phyloP scores from a whole-genome alignment of 2,329 filamentous ascomycete genomes.

The Penicillium sclerotiorum region DNA sequence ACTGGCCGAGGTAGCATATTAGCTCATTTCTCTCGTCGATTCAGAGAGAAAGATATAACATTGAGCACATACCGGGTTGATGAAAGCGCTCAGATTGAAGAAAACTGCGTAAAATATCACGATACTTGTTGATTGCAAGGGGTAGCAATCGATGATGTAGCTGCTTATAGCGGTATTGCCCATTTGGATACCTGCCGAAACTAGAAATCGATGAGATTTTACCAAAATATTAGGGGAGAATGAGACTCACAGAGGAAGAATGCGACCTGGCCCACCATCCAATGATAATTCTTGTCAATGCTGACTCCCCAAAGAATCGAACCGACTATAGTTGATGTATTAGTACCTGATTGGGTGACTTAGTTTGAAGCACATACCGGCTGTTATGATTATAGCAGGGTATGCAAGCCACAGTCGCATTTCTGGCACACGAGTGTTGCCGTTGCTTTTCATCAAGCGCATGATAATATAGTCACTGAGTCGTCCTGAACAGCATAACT shows the following conservation, averaged over 20 bases:
- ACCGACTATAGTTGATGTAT: constrained; percentile 38
- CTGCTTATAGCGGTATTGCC: constrained; percentile 57
- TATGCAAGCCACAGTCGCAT: constrained; percentile 61
- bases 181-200: constrained; percentile 59
- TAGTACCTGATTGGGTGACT: neutral
- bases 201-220: constrained; percentile 29
- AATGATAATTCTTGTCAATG: constrained; percentile 57
- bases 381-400: constrained; percentile 53
- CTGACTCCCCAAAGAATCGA: constrained; percentile 59
- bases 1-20: constrained; percentile 31
- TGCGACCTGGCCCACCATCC: constrained; percentile 60
- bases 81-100: constrained; percentile 55
- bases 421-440: constrained; percentile 51
- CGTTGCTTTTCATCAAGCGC: constrained; percentile 49
- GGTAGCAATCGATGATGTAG: constrained; percentile 61
- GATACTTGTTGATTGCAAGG: constrained; percentile 57
- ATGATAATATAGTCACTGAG: constrained; percentile 57
- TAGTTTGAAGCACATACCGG: constrained; percentile 29
- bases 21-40: neutral
- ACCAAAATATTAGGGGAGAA: neutral
- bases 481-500: constrained; percentile 56
- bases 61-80: constrained; percentile 40
- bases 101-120: constrained; percentile 59
- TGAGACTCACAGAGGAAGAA: constrained; percentile 56
- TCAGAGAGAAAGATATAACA: neutral